Base-by-base conservation (phyloP, 176 grass and related monocot species). In the Cenchrus purpureus region DNA sequence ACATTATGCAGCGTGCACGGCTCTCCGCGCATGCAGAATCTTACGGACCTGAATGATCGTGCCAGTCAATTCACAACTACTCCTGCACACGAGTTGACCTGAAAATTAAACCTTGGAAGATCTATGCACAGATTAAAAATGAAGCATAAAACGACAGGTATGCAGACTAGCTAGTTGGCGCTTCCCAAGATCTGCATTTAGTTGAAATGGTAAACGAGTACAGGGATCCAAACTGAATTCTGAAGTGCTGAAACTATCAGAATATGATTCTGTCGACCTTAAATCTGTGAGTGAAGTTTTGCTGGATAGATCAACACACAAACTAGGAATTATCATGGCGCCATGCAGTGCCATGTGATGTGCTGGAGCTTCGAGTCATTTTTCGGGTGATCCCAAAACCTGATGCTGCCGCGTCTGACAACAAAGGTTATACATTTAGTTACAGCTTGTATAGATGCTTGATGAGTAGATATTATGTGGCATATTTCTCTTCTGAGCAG, bases 91-190 rank as follows among this genome's bases (percentile, higher is more conserved):
- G 0, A 5, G 22, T 75, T 75, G 78, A 75, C 85, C 53, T 17
- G 20, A 14, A 46, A 72, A 55, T n/a, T 58, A 28, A 82, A 82
- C 79, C 79, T 82, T 71, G 11, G 64, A 70, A n/a, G 78, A 74
- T 58, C 50, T 76, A 76, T 32, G 53, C 48, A 46, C 31, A 4
- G 54, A 69, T 82, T 77, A 7, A 82, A 69, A 40, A 40, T 77
- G 63, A 9, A 29, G 19, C 67, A 73, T 69, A 5, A 4, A 70
- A 42, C 17, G 43, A 12, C 58, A 66, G 37, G 49, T 81, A 19
- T 37, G n/a, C 56, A 15, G 43, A 52, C 37, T 6, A 8, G 8
- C 31, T 32, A 29, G 71, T 54, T 65, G 63, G 43, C 44, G 11
- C 48, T 58, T 4, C 60, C 20, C 60, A 17, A 29, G 69, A 74